These are phyloP conservation scores for Picochlorum sp. DNA, from an alignment of 139 green algal species.

Conservation along the genomic window DNA sequence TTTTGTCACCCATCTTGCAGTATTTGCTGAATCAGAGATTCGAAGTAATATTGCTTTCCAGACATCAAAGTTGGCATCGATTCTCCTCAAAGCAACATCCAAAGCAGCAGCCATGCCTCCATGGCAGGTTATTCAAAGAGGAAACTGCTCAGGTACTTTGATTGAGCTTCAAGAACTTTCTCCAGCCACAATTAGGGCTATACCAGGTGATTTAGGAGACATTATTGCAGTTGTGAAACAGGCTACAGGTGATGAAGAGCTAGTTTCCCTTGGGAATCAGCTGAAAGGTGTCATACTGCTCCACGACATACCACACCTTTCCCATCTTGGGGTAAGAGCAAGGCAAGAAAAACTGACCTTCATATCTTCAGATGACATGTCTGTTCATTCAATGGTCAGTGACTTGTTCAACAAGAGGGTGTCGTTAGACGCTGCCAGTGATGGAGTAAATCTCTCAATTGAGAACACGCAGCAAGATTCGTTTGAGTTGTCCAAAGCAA, in stretches of 20 bases:
- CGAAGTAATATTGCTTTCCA: slow-evolving; percentile 85
- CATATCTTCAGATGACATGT: slow-evolving; percentile 60
- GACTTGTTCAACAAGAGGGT: too few species aligned
- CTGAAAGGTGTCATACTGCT: slow-evolving; percentile 72
- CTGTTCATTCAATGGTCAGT: too few species aligned
- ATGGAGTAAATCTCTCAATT: neutral
- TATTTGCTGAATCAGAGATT: slow-evolving; percentile 86
- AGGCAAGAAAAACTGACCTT: slow-evolving; percentile 83
- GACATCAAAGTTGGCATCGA: slow-evolving; percentile 45
- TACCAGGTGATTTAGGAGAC: slow-evolving; percentile 7
- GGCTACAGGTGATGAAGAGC: slow-evolving; percentile 90
- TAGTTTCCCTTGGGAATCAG: slow-evolving; percentile 47
- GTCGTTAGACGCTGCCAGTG: too few species aligned
- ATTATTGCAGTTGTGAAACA: slow-evolving; percentile 50
- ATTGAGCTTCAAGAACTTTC: slow-evolving; percentile 45
- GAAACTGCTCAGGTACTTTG: slow-evolving; percentile 47
- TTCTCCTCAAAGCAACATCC: slow-evolving; percentile 30
- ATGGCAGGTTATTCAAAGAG: slow-evolving; percentile 82
- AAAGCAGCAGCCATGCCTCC: slow-evolving; percentile 5
- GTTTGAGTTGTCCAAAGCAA: neutral
- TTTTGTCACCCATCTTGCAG: slow-evolving; percentile 5
- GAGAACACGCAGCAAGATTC: neutral
- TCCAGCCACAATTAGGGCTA: slow-evolving; percentile 33
- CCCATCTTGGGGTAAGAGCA: slow-evolving; percentile 85
- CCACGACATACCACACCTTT: slow-evolving; percentile 89